Percentiles rank a stretch among this genome's conserved stretches.
These are phyloP conservation scores for Cordia subcordata DNA, from an alignment of 257 asterid species.

Conservation along the genomic window DNA sequence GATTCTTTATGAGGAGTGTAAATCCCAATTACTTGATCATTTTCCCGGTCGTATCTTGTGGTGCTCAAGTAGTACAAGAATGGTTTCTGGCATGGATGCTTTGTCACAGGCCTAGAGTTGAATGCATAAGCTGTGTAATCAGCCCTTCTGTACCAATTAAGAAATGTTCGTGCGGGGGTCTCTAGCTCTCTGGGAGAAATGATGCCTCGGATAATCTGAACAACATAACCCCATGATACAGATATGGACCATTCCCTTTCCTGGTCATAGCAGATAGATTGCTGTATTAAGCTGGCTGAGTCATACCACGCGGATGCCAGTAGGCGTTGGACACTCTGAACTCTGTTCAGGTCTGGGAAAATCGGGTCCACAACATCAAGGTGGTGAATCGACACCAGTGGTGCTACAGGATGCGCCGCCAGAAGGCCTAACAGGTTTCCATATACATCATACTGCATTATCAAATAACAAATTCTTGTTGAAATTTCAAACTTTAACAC, in stretches of 20 bases:
- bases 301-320: slow-evolving; percentile 51
- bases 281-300: slow-evolving; percentile 72
- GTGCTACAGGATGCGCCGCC: slow-evolving; percentile 83
- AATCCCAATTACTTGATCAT: slow-evolving; percentile 56
- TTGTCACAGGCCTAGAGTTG: slow-evolving; percentile 82
- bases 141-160: slow-evolving; percentile 69
- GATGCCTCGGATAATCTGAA: slow-evolving; percentile 62
- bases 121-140: slow-evolving; percentile 82
- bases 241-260: slow-evolving; percentile 62
- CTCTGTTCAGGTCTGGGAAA: slow-evolving; percentile 52
- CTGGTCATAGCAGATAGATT: slow-evolving; percentile 72
- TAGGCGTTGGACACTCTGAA: slow-evolving; percentile 37
- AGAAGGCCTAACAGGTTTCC: slow-evolving; percentile 84
- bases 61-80: slow-evolving; percentile 54
- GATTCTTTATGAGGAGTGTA: slow-evolving; percentile 47
- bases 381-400: slow-evolving; percentile 82
- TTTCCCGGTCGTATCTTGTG: slow-evolving; percentile 41
- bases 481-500: neutral
- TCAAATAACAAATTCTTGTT: slow-evolving; percentile 1
- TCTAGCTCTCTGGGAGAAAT: slow-evolving; percentile 78
- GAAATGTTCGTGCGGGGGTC: slow-evolving; percentile 75
- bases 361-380: slow-evolving; percentile 82
- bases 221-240: slow-evolving; percentile 80
- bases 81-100: slow-evolving; percentile 88
- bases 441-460: slow-evolving; percentile 80